Percentiles rank a stretch among this genome's conserved stretches.
phyloP scores from a whole-genome alignment of 371 early-diverging fungal species.

The Syncephalis plumigaleata region DNA sequence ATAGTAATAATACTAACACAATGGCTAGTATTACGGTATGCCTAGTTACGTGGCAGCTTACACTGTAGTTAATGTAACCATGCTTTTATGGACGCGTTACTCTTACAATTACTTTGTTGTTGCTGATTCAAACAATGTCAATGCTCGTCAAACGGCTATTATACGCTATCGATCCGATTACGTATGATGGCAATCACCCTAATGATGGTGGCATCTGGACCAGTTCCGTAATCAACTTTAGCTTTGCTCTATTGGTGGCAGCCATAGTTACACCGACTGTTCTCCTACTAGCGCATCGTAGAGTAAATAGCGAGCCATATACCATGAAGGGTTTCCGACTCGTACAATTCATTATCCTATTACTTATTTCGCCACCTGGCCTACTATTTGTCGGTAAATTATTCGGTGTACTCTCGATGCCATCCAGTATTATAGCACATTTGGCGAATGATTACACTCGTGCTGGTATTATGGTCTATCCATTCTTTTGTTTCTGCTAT shows the following conservation, averaged over 20 bases:
- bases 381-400: constrained; percentile 8
- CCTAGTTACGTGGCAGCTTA: not conserved
- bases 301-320: constrained; percentile 31
- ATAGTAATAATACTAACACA: no score
- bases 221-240: constrained; percentile 67
- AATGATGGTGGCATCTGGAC: constrained; percentile 53
- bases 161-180: constrained; percentile 29
- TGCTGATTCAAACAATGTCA: not conserved
- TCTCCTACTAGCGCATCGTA: no score
- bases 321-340: constrained; percentile 6
- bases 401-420: no score
- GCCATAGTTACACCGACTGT: constrained; percentile 40
- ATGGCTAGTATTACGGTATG: no score
- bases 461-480: no score
- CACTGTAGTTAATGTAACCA: constrained; percentile 1
- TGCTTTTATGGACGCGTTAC: constrained; percentile 1
- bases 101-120: constrained; percentile 2
- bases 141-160: constrained; percentile 1
- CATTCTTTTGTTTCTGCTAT: no score
- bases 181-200: constrained; percentile 48
- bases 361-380: constrained; percentile 29
- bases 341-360: constrained; percentile 18
- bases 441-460: no score
- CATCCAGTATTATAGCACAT: no score
- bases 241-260: constrained; percentile 55